Conservation (phyloP, 805 yeast genomes). For the Pachysolen tannophilus region DNA sequence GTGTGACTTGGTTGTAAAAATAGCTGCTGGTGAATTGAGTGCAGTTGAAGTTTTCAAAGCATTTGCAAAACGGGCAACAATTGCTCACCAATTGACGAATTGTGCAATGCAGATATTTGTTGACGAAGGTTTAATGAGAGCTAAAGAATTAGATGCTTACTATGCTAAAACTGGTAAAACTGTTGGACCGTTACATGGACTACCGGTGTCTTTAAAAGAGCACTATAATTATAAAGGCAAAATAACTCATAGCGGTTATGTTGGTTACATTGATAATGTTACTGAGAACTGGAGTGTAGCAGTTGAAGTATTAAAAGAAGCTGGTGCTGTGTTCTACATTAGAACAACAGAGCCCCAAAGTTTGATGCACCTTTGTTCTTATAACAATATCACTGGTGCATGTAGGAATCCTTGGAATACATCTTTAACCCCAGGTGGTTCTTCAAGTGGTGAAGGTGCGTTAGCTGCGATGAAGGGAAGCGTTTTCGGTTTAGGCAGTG, state of each 20-base stretch:
- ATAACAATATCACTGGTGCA: slow-evolving; percentile 46
- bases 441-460: slow-evolving; percentile 47
- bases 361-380: slow-evolving; percentile 47
- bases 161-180: slow-evolving; percentile 34
- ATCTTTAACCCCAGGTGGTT: slow-evolving; percentile 42
- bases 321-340: slow-evolving; percentile 48
- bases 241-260: slow-evolving; percentile 44
- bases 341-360: slow-evolving; percentile 52
- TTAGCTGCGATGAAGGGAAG: slow-evolving; percentile 38
- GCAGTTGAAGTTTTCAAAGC: slow-evolving; percentile 38
- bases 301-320: slow-evolving; percentile 33
- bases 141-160: slow-evolving; percentile 44
- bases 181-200: slow-evolving; percentile 53
- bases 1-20: slow-evolving; percentile 21
- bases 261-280: slow-evolving; percentile 32
- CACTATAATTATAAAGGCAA: slow-evolving; percentile 42
- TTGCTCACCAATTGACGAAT: slow-evolving; percentile 42
- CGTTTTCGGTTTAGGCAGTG: slow-evolving; percentile 34
- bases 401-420: slow-evolving; percentile 41
- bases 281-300: slow-evolving; percentile 29
- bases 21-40: slow-evolving; percentile 30
- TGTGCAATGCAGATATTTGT: slow-evolving; percentile 39
- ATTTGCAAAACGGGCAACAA: slow-evolving; percentile 37
- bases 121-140: slow-evolving; percentile 40
- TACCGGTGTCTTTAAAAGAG: slow-evolving; percentile 58